Percentiles rank a stretch among this genome's conserved stretches.
Evolutionary conservation across 2,329 filamentous ascomycete species (phyloP).

Genomic region (Phoma sp.): DNA sequence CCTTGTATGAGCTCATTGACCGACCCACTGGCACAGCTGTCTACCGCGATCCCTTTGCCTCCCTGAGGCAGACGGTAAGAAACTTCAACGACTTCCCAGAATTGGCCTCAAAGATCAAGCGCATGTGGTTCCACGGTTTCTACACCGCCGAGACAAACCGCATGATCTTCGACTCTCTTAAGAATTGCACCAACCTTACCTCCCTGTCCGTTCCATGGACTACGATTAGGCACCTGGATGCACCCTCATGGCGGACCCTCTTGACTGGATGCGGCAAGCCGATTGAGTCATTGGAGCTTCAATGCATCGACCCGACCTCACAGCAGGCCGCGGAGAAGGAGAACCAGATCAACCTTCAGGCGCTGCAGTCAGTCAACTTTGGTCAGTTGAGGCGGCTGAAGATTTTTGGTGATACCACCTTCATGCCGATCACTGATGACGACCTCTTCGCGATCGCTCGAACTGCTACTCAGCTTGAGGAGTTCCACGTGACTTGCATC

Average conservation of each 20-base stretch:
- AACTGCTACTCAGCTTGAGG: constrained; percentile 59
- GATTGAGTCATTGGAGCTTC: constrained; percentile 59
- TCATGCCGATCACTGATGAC: constrained; percentile 58
- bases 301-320: constrained; percentile 57
- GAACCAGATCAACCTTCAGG: constrained; percentile 52
- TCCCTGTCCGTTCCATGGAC: constrained; percentile 62
- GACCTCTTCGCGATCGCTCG: constrained; percentile 59
- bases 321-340: constrained; percentile 51
- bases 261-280: constrained; percentile 53
- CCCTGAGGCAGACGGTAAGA: constrained; percentile 55
- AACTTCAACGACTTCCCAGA: constrained; percentile 55
- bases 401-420: constrained; percentile 61
- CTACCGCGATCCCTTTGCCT: constrained; percentile 60
- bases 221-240: constrained; percentile 56
- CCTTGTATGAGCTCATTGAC: constrained; percentile 57
- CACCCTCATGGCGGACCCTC: constrained; percentile 56
- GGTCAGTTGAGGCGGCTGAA: constrained; percentile 58
- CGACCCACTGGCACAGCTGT: constrained; percentile 55
- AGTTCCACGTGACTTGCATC: constrained; percentile 61
- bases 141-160: constrained; percentile 59
- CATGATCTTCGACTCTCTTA: constrained; percentile 57
- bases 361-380: constrained; percentile 58
- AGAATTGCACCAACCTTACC: constrained; percentile 55
- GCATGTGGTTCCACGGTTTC: constrained; percentile 63
- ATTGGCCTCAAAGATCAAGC: constrained; percentile 57